Conservation (phyloP, 257 asterid species). For the Nicotiana tomentosiformis region DNA sequence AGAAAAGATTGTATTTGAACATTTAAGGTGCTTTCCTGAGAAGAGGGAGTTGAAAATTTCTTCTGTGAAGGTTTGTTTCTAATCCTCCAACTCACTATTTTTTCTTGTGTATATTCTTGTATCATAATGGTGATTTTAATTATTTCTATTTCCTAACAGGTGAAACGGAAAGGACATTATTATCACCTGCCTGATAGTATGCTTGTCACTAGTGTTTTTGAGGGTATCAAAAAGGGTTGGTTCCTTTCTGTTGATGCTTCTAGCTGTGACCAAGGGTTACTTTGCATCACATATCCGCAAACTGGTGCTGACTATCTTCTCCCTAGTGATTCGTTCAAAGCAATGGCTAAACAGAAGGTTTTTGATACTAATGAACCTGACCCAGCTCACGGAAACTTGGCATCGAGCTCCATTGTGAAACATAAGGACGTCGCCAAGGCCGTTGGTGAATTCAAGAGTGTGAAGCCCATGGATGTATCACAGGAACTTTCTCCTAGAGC, state of each 20-base stretch:
- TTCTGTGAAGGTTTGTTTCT: slow-evolving; percentile 48
- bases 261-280: slow-evolving; percentile 12
- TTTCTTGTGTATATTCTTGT: not conserved
- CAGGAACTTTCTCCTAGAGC: slow-evolving; percentile 11
- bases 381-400: slow-evolving; percentile 11
- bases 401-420: slow-evolving; percentile 10
- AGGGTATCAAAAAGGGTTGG: slow-evolving; percentile 30
- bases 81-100: not conserved
- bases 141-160: slow-evolving; percentile 27
- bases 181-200: slow-evolving; percentile 60
- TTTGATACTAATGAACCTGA: slow-evolving; percentile 1
- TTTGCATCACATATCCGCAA: not conserved
- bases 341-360: not conserved
- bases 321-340: slow-evolving; percentile 7
- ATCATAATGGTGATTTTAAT: slow-evolving; percentile 5
- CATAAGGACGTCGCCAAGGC: slow-evolving; percentile 20
- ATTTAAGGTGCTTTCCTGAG: slow-evolving; percentile 42
- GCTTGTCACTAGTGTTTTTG: slow-evolving; percentile 46
- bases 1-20: slow-evolving; percentile 52
- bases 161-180: slow-evolving; percentile 34
- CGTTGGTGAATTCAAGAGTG: slow-evolving; percentile 17
- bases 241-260: slow-evolving; percentile 46
- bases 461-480: slow-evolving; percentile 12
- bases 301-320: slow-evolving; percentile 1
- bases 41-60: slow-evolving; percentile 40